Conservation (phyloP, 345 rosid genomes). For the Pelargonium nanum region DNA sequence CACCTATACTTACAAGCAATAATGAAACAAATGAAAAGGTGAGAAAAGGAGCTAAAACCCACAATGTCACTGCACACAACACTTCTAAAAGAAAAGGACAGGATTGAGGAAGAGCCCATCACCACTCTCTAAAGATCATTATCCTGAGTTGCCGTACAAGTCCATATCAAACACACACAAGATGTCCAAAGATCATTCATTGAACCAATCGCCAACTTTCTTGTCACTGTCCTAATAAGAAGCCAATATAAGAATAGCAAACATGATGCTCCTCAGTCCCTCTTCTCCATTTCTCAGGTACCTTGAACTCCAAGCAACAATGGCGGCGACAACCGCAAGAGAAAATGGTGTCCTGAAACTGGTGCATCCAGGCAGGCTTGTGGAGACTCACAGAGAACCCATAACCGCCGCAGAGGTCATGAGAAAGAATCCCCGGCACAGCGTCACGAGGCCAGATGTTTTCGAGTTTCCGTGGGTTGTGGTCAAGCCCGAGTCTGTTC, state of each 20-base stretch:
- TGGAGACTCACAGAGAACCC: slow-evolving; percentile 26
- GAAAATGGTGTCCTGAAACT: slow-evolving; percentile 21
- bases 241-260: too few relatives aligned
- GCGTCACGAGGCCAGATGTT: slow-evolving; percentile 32
- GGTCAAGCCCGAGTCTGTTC: slow-evolving; percentile 29
- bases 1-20: too few relatives aligned
- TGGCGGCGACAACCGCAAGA: not conserved
- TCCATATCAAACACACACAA: not conserved
- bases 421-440: slow-evolving; percentile 40
- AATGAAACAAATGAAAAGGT: too few relatives aligned
- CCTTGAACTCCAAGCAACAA: not conserved
- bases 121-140: not conserved
- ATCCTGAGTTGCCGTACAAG: not conserved
- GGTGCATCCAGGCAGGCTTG: slow-evolving; percentile 30
- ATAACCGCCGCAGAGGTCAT: slow-evolving; percentile 31
- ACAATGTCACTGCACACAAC: too few relatives aligned
- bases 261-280: not conserved
- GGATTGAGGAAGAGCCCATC: not conserved
- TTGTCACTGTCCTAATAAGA: not conserved
- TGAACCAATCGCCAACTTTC: not conserved
- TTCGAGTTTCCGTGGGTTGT: slow-evolving; percentile 44
- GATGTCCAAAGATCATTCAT: not conserved
- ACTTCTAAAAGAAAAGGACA: too few relatives aligned
- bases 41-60: too few relatives aligned
- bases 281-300: not conserved